phyloP scores from a whole-genome alignment of 768 basidiomycete genomes.

The Tricholoma furcatifolium region DNA sequence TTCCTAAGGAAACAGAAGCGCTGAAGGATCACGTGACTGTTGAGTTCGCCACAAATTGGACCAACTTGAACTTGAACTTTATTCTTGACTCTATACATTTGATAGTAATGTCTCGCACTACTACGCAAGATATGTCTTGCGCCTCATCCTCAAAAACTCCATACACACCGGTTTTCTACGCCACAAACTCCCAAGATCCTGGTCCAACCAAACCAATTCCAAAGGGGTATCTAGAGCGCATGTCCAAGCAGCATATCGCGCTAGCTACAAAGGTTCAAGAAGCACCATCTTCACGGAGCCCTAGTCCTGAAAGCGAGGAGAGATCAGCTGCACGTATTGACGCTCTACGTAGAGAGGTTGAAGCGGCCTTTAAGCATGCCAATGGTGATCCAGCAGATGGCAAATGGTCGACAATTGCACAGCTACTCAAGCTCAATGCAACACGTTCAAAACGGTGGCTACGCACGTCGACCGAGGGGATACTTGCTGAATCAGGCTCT shows the following conservation, averaged over 20 bases:
- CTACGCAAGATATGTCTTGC: background rate
- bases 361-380: constrained; percentile 32
- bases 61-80: background rate
- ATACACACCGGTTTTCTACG: constrained; percentile 19
- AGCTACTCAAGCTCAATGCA: constrained; percentile 37
- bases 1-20: too few species aligned
- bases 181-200: constrained; percentile 7
- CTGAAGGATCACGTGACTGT: too few species aligned
- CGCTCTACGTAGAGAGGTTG: constrained; percentile 30
- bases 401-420: constrained; percentile 44
- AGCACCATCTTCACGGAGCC: constrained; percentile 21
- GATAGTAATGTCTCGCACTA: constrained; percentile 1
- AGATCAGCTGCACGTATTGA: constrained; percentile 22
- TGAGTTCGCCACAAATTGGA: too few species aligned
- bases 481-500: constrained; percentile 20
- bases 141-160: constrained; percentile 14
- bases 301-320: constrained; percentile 15
- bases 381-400: constrained; percentile 40
- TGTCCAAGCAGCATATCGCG: constrained; percentile 24
- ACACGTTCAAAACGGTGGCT: constrained; percentile 37
- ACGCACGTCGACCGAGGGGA: constrained; percentile 21
- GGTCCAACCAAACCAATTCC: constrained; percentile 6
- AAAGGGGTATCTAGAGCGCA: constrained; percentile 18
- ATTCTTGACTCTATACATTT: background rate
- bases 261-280: constrained; percentile 28